Conservation (phyloP, 768 basidiomycete genomes). For the Boletus sp. region DNA sequence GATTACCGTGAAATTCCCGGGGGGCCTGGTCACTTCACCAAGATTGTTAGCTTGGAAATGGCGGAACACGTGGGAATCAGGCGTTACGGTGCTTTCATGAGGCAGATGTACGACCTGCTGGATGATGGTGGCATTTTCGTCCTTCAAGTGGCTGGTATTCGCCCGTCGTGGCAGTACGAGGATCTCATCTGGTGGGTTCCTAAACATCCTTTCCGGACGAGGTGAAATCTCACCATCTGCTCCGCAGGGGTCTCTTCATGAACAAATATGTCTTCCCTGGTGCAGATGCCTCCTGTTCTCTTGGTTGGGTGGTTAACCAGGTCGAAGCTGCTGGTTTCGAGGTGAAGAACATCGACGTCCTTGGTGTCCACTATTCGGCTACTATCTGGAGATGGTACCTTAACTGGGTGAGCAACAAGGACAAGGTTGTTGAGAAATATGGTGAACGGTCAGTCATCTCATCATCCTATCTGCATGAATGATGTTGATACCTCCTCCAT, state of each 20-base stretch:
- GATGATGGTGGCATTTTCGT: conserved; percentile 94
- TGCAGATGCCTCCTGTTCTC: conserved; percentile 92
- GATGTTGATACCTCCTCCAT: neutral
- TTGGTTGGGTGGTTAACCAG: conserved; percentile 90
- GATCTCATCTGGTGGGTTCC: conserved; percentile 82
- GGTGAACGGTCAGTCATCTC: conserved; percentile 58
- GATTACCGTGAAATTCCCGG: conserved; percentile 91
- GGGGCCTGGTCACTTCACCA: conserved; percentile 72
- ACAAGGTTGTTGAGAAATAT: conserved; percentile 83
- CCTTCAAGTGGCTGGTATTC: conserved; percentile 95
- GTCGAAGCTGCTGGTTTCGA: conserved; percentile 93
- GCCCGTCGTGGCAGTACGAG: conserved; percentile 97
- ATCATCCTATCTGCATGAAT: no score
- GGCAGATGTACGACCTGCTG: conserved; percentile 88
- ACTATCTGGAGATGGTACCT: conserved; percentile 92
- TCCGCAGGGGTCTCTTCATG: conserved; percentile 85
- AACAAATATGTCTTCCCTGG: conserved; percentile 99
- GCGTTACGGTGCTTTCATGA: conserved; percentile 84
- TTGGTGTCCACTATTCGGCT: conserved; percentile 96
- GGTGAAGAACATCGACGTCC: conserved; percentile 92
- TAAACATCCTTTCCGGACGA: neutral
- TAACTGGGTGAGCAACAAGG: conserved; percentile 95
- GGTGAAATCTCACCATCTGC: neutral
- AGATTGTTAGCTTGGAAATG: conserved; percentile 98
- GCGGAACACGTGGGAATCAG: conserved; percentile 98